These are phyloP conservation scores for Saturnispora silvae DNA, from an alignment of 805 yeast species.

Conservation along the genomic window DNA sequence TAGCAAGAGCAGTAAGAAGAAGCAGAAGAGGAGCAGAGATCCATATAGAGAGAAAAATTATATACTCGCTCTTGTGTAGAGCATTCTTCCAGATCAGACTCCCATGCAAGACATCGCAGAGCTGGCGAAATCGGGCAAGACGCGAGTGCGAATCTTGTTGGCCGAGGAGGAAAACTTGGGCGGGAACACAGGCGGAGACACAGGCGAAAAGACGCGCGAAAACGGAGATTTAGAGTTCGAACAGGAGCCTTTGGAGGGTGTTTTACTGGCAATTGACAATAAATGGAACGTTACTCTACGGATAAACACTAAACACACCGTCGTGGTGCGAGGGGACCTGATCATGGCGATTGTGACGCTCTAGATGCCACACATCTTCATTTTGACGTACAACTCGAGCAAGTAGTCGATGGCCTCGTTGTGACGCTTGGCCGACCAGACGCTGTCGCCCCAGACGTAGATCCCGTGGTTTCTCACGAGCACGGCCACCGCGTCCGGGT, in stretches of 20 bases:
- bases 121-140: too few species aligned
- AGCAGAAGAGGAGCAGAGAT: too few species aligned
- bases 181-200: too few species aligned
- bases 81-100: too few species aligned
- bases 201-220: too few species aligned
- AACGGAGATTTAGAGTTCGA: neutral
- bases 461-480: constrained; percentile 90
- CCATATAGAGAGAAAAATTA: too few species aligned
- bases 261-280: constrained; percentile 1
- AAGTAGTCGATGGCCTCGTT: constrained; percentile 90
- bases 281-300: constrained; percentile 2
- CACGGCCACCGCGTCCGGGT: constrained; percentile 78
- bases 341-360: neutral
- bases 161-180: too few species aligned
- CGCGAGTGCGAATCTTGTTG: too few species aligned
- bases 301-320: too few species aligned
- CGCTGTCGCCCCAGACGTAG: constrained; percentile 91
- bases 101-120: too few species aligned
- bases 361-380: constrained; percentile 27
- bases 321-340: constrained; percentile 6
- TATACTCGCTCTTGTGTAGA: too few species aligned
- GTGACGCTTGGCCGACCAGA: constrained; percentile 87
- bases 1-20: too few species aligned
- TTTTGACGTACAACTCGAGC: constrained; percentile 73
- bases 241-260: constrained; percentile 1